These are phyloP conservation scores for Camelina neglecta DNA, from an alignment of 345 rosid species.

Conservation along the genomic window DNA sequence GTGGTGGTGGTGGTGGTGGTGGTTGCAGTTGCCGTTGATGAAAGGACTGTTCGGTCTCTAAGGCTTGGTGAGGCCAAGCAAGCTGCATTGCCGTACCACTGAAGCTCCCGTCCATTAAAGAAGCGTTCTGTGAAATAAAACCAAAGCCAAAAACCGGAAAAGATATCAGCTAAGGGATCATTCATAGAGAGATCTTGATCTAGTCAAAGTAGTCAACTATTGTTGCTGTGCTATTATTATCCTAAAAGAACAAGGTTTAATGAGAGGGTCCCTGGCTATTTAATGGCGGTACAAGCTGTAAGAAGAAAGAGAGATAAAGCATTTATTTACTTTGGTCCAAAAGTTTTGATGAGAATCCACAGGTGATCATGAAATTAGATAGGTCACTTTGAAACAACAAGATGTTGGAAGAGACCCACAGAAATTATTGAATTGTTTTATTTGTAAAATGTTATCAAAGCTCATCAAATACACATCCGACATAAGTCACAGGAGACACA, in stretches of 20 bases:
- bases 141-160: conserved; percentile 9
- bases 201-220: conserved; percentile 38
- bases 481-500: conserved; percentile 43
- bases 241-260: conserved; percentile 39
- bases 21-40: conserved; percentile 64
- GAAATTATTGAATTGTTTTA: conserved; percentile 20
- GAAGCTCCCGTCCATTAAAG: conserved; percentile 67
- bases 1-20: conserved; percentile 69
- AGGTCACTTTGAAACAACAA: conserved; percentile 35
- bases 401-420: conserved; percentile 43
- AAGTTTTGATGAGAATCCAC: conserved; percentile 30
- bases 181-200: conserved; percentile 36
- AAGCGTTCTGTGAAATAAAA: conserved; percentile 55
- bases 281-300: conserved; percentile 44
- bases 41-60: conserved; percentile 46
- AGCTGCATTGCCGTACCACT: conserved; percentile 62
- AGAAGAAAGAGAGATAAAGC: conserved; percentile 25
- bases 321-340: conserved; percentile 41
- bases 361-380: conserved; percentile 27
- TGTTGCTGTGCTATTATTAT: conserved; percentile 37
- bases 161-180: conserved; percentile 26
- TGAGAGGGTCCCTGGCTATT: conserved; percentile 44
- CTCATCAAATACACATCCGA: conserved; percentile 41
- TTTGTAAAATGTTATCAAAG: neutral
- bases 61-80: conserved; percentile 68